Base-by-base conservation (phyloP, 1,139 yeast genomes). In the Pichia sp. region DNA sequence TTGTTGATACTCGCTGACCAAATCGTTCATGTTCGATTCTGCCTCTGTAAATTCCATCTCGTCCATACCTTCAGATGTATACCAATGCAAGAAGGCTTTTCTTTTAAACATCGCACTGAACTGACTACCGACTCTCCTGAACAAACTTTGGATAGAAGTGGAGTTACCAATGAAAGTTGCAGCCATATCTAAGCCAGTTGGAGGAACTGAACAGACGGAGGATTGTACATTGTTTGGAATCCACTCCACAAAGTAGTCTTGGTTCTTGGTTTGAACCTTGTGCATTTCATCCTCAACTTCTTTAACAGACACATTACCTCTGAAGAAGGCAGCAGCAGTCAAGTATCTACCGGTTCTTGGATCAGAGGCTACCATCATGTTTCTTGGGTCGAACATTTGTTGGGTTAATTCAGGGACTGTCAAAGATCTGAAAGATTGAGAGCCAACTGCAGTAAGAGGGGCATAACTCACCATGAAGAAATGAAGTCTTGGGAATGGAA, bases 161-260 rank as follows among this genome's bases (percentile, higher is more conserved):
- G 95, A 81, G 68, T 86, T 86, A 58, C 94, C 95, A 51, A 86
- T 79, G 56, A 86, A 84, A 14, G 96, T 86, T 35, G 95, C 96
- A 41, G 94, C 69, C 86, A 84, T 83, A 55, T 82, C 88, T 55
- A 80, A 69, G 52, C 72, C 93, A 63, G 73, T 76, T 53, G 96
- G 95, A 30, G 96, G 84, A 46, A 85, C 91, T 15, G 91, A 78
- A 64, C 94, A 85, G 42, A 86, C 86, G 40, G 94, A 91, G 27
- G 94, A 83, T 67, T 87, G 96, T 47, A 87, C 95, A 59, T 87
- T 87, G 64, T 86, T 86, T 57, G 96, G 96, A 64, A 87, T 87
- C 96, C 96, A 87, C 62, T 87, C 96, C 41, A 87, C 96, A 56
- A 85, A 85, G 60, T 80, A 77, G 40, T 79, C 74, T 17, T 87